Evolutionary conservation across 805 yeast genomes (phyloP).

Genomic region (Pichia phayaonensis): DNA sequence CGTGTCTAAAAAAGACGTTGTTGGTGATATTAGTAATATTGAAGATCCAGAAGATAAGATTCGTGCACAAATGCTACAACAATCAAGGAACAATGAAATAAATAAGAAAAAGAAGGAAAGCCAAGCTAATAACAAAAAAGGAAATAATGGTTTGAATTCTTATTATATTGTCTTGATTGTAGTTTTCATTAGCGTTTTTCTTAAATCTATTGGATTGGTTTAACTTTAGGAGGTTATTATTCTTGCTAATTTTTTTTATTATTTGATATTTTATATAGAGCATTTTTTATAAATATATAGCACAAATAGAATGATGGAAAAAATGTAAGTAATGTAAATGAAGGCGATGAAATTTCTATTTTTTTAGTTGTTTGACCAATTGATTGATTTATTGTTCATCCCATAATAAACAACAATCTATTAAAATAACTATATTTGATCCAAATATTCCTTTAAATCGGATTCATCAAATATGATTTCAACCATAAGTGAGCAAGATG

Average conservation of each 20-base stretch:
- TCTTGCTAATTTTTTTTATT: too few relatives aligned
- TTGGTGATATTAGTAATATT: conserved; percentile 29
- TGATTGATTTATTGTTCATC: not conserved
- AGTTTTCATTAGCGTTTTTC: not conserved
- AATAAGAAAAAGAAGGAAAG: not conserved
- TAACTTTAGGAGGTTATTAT: not conserved
- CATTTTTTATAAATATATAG: not conserved
- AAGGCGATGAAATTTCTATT: not conserved
- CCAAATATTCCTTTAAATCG: conserved; percentile 42
- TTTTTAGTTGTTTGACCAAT: not conserved
- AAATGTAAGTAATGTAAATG: not conserved
- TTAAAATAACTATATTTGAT: conserved; percentile 12
- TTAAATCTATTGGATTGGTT: not conserved
- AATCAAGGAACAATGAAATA: conserved; percentile 9
- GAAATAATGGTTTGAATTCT: not conserved
- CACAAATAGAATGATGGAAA: not conserved
- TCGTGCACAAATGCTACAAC: conserved; percentile 29
- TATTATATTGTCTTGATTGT: not conserved
- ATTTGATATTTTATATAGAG: not conserved
- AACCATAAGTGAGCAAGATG: conserved; percentile 90
- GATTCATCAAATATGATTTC: conserved; percentile 78
- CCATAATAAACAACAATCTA: not conserved
- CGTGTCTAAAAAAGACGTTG: conserved; percentile 14
- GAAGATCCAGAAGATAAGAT: conserved; percentile 67
- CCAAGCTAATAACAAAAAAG: not conserved